Conservation (phyloP, 2,329 filamentous ascomycete genomes). For the Magnaporthiopsis rhizophila region DNA sequence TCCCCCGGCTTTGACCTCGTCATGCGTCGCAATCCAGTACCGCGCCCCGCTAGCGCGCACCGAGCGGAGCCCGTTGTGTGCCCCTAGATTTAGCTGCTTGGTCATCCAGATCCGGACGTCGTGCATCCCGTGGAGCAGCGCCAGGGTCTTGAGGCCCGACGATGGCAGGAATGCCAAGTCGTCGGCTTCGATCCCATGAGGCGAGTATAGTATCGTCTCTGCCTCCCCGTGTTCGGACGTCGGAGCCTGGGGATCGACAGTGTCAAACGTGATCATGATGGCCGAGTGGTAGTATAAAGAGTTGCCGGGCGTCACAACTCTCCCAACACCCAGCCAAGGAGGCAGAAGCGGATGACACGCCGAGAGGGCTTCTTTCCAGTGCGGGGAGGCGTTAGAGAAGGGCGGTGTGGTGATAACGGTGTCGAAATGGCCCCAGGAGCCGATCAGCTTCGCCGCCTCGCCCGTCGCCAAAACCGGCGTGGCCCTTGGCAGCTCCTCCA, state of each 20-base stretch:
- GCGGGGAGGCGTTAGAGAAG: slow-evolving; percentile 24
- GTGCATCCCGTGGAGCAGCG: slow-evolving; percentile 56
- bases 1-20: slow-evolving; percentile 52
- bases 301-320: slow-evolving; percentile 45
- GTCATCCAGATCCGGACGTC: slow-evolving; percentile 42
- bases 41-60: slow-evolving; percentile 42
- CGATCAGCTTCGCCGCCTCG: slow-evolving; percentile 48
- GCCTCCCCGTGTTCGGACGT: slow-evolving; percentile 14
- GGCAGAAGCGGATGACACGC: slow-evolving; percentile 33
- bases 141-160: slow-evolving; percentile 42
- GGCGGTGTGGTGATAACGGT: slow-evolving; percentile 40
- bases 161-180: slow-evolving; percentile 35
- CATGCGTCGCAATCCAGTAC: slow-evolving; percentile 61
- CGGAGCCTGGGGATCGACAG: slow-evolving; percentile 12
- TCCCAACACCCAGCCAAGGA: slow-evolving; percentile 52
- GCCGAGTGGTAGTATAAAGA: slow-evolving; percentile 55
- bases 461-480: slow-evolving; percentile 53
- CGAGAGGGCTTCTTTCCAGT: slow-evolving; percentile 18
- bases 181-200: slow-evolving; percentile 47
- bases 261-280: slow-evolving; percentile 46
- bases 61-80: slow-evolving; percentile 50
- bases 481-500: slow-evolving; percentile 42
- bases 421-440: slow-evolving; percentile 51
- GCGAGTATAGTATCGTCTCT: slow-evolving; percentile 56
- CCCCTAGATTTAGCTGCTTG: slow-evolving; percentile 57